Conservation (phyloP, 2,329 filamentous ascomycete species). For the Aspergillus sp. region DNA sequence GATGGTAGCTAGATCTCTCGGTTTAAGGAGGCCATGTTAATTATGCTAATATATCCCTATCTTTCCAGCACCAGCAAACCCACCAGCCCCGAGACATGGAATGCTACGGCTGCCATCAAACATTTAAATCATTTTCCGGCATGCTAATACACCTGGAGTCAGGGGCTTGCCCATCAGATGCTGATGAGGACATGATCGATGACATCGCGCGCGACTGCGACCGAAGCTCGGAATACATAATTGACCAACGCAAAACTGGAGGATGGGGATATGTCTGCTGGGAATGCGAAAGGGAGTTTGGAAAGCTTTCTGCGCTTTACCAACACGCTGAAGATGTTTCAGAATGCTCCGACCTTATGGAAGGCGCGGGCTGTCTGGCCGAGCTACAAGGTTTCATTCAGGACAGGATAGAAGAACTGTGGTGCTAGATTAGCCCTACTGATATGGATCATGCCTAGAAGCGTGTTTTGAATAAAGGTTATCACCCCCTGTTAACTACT, state of each 20-base stretch:
- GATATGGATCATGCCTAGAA: too few relatives aligned
- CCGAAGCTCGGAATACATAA: conserved; percentile 10
- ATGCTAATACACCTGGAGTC: conserved; percentile 18
- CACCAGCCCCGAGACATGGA: conserved; percentile 16
- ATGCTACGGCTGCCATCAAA: conserved; percentile 16
- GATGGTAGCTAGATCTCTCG: conserved; percentile 6
- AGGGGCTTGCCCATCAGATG: not conserved
- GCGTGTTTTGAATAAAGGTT: too few relatives aligned
- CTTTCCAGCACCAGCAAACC: conserved; percentile 13
- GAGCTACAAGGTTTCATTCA: not conserved
- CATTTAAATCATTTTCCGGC: conserved; percentile 18
- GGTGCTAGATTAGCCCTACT: too few relatives aligned
- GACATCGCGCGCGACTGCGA: conserved; percentile 11
- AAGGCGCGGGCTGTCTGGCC: not conserved
- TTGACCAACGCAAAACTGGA: conserved; percentile 1
- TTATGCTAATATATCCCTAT: not conserved
- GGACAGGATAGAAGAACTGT: too few relatives aligned
- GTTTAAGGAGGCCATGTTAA: too few relatives aligned
- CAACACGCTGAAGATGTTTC: conserved; percentile 13
- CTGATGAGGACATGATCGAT: conserved; percentile 9
- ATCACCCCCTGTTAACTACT: too few relatives aligned
- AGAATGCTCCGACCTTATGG: conserved; percentile 1
- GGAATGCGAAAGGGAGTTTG: conserved; percentile 4
- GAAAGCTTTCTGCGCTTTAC: conserved; percentile 14
- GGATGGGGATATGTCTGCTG: conserved; percentile 9